Evolutionary conservation across 352 stramenopile species (phyloP).

Genomic region (Phytophthora europaea): DNA sequence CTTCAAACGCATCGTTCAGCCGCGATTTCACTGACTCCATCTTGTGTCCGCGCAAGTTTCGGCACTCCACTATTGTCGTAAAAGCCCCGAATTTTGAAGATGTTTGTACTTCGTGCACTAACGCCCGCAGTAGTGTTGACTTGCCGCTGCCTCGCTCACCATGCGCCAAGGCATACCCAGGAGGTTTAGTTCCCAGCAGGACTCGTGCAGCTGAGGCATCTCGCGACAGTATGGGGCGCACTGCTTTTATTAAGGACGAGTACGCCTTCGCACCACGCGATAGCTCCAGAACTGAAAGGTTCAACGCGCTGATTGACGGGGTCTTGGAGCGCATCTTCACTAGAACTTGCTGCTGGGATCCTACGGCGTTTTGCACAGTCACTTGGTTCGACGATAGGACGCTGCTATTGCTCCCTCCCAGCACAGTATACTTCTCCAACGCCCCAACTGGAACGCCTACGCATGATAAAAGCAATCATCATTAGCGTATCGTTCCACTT

Average conservation of each 20-base stretch:
- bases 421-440: constrained; percentile 64
- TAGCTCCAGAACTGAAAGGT: constrained; percentile 46
- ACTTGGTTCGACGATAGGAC: constrained; percentile 46
- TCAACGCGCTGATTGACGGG: constrained; percentile 18
- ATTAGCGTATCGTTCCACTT: background rate
- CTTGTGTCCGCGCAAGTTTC: constrained; percentile 83
- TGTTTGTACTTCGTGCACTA: constrained; percentile 48
- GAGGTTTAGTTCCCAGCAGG: constrained; percentile 63
- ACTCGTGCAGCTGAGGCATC: constrained; percentile 65
- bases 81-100: constrained; percentile 50
- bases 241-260: constrained; percentile 50
- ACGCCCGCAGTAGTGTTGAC: constrained; percentile 68
- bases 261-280: constrained; percentile 58
- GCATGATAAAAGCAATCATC: background rate
- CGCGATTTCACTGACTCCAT: constrained; percentile 87
- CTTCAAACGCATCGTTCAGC: constrained; percentile 67
- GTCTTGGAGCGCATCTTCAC: constrained; percentile 21
- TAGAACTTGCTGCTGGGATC: constrained; percentile 35
- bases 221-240: constrained; percentile 60
- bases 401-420: constrained; percentile 47
- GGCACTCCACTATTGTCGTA: constrained; percentile 69
- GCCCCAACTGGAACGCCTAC: constrained; percentile 64
- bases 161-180: constrained; percentile 73
- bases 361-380: constrained; percentile 40
- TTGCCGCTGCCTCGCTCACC: constrained; percentile 86